These are phyloP conservation scores for Senna siamea DNA, from an alignment of 306 rosid species.

Conservation along the genomic window DNA sequence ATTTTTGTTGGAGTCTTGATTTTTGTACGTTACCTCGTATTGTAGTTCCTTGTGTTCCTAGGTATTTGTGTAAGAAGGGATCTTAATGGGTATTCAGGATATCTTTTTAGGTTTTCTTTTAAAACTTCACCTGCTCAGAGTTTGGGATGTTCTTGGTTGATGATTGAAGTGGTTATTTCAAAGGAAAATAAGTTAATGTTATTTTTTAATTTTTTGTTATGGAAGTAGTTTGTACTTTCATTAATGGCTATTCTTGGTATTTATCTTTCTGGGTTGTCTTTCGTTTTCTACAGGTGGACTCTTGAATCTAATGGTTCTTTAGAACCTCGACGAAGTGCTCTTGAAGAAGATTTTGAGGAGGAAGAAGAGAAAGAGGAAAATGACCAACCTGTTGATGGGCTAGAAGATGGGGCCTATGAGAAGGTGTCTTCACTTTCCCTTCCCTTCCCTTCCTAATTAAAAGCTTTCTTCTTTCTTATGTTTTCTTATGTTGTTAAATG, in stretches of 20 bases:
- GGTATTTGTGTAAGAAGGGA: not conserved
- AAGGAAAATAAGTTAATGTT: not conserved
- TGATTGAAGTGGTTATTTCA: not conserved
- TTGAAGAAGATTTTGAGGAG: constrained; percentile 99
- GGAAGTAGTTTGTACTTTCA: not conserved
- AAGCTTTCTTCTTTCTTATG: not conserved
- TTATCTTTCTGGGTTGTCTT: not conserved
- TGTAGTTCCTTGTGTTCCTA: too few species aligned
- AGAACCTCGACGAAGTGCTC: constrained; percentile 87
- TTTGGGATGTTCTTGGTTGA: not conserved
- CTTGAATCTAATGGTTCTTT: constrained; percentile 66
- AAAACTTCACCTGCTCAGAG: not conserved
- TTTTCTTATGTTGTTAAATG: constrained; percentile 17
- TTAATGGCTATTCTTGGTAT: not conserved
- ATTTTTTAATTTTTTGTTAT: not conserved
- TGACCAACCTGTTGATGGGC: constrained; percentile 69
- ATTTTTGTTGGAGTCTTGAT: not conserved
- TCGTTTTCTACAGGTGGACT: constrained; percentile 66
- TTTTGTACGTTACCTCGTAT: not conserved
- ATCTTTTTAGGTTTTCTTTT: not conserved
- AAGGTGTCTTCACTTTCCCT: constrained; percentile 51
- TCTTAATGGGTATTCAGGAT: not conserved
- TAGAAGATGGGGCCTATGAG: constrained; percentile 71
- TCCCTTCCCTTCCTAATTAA: constrained; percentile 25
- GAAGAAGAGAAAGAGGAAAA: constrained; percentile 96